Evolutionary conservation across 2,329 filamentous ascomycete species (phyloP).

Genomic region (Cercospora beticola): DNA sequence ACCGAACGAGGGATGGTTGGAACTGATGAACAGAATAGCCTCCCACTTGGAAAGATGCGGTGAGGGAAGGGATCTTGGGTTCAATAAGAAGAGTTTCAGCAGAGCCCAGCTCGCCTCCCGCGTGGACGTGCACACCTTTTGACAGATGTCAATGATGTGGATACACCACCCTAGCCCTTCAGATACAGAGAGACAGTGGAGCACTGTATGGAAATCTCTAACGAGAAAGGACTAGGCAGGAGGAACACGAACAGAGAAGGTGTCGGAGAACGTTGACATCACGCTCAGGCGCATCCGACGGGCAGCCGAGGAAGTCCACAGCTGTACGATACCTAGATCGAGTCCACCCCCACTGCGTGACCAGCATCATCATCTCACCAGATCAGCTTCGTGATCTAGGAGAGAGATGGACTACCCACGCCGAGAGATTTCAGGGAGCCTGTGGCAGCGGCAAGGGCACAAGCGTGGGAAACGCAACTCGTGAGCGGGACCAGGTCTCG

Average conservation of each 20-base stretch:
- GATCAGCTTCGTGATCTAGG: conserved; percentile 6
- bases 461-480: not conserved
- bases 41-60: conserved; percentile 2
- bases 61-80: conserved; percentile 9
- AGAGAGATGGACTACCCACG: conserved; percentile 3
- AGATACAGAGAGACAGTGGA: not conserved
- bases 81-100: conserved; percentile 17
- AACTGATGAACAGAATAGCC: not conserved
- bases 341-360: not conserved
- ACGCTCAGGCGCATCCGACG: not conserved
- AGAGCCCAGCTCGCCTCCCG: conserved; percentile 11
- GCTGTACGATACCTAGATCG: conserved; percentile 4
- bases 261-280: conserved; percentile 5
- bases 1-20: not conserved
- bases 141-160: conserved; percentile 21
- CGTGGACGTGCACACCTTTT: conserved; percentile 14
- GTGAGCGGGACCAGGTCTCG: conserved; percentile 15
- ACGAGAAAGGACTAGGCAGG: conserved; percentile 5
- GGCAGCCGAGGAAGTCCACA: conserved; percentile 1
- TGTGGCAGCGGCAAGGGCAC: not conserved
- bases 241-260: not conserved
- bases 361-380: conserved; percentile 1
- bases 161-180: conserved; percentile 11
- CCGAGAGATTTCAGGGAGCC: not conserved
- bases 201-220: conserved; percentile 13